Conservation (phyloP, 2,329 filamentous ascomycete genomes). For the Penicillium sp. region DNA sequence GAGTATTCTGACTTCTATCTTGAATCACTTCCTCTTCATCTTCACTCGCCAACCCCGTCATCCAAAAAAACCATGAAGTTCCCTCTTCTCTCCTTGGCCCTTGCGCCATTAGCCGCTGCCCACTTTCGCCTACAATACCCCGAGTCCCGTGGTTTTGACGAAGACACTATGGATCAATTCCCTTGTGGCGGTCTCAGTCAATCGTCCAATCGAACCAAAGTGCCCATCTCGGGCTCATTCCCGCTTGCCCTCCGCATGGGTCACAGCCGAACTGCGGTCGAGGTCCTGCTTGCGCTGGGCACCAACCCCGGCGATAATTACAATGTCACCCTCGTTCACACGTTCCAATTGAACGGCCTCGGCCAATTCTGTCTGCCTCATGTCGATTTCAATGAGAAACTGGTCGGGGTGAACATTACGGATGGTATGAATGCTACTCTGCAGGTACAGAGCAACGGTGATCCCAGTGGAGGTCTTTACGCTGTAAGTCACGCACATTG, state of each 20-base stretch:
- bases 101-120: conserved; percentile 45
- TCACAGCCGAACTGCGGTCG: conserved; percentile 48
- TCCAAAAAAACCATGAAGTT: conserved; percentile 23
- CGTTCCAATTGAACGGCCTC: conserved; percentile 54
- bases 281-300: conserved; percentile 50
- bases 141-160: conserved; percentile 44
- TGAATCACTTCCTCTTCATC: not conserved
- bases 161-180: conserved; percentile 42
- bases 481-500: conserved; percentile 44
- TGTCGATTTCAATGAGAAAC: conserved; percentile 37
- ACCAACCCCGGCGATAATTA: conserved; percentile 54
- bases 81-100: conserved; percentile 32
- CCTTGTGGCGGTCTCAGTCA: conserved; percentile 49
- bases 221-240: conserved; percentile 45
- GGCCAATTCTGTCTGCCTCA: conserved; percentile 62
- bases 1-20: not conserved
- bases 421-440: conserved; percentile 61
- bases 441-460: conserved; percentile 62
- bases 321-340: conserved; percentile 61
- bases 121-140: conserved; percentile 55
- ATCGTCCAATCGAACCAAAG: conserved; percentile 42
- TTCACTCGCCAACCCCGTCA: not conserved
- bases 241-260: conserved; percentile 49
- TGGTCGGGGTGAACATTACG: conserved; percentile 41
- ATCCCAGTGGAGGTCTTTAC: conserved; percentile 58